Base-by-base conservation (phyloP, 1,284 basidiomycete species). In the Garcileccinum viscosum region DNA sequence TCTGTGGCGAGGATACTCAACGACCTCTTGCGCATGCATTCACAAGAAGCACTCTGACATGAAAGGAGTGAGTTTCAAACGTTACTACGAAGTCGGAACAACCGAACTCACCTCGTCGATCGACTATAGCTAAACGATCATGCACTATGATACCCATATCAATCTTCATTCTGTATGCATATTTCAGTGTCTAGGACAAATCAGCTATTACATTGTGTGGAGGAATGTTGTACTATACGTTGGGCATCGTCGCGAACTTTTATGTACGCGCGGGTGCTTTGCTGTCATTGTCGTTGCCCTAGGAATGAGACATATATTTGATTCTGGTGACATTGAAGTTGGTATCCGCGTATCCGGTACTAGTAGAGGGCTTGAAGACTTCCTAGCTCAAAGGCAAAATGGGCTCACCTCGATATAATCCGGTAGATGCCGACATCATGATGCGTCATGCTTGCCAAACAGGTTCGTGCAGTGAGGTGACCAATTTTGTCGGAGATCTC, bases 1-100 rank as follows among this genome's bases (percentile, higher is more conserved):
- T 77, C 75, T 42, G 87, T 86, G 69, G 83, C 82, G 67, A 82
- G 90, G 68, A 84, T 82, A 75, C 78, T 92, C 70, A 90, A 88
- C 75, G 87, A 90, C 71, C 78, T 91, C 38, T 75, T 87, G 70
- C 78, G 76, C 32, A 73, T 77, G 66, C 72, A 77, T 66, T 70
- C 72, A 33, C 75, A 78, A 56, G 80, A 81, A 32, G 27, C 53
- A 14, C 68, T 76, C 69, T 76, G 71, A 75, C 70, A 64, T 67
- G 62, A 60, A 73, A 71, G 69, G 73, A 78, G 80, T 80, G 62
- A 80, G 78, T 75, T 8, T 65, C 24, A 15, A 19, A 33, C 30
- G 14, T 9, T 35, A 38, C 19, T 53, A 17, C 27, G 19, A n/a
- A 40, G 12, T 50, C 9, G 14, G 62, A 42, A 63, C 19, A n/a